Base-by-base conservation (phyloP, 768 basidiomycete genomes). In the Gloeopeniophorella convolvens region DNA sequence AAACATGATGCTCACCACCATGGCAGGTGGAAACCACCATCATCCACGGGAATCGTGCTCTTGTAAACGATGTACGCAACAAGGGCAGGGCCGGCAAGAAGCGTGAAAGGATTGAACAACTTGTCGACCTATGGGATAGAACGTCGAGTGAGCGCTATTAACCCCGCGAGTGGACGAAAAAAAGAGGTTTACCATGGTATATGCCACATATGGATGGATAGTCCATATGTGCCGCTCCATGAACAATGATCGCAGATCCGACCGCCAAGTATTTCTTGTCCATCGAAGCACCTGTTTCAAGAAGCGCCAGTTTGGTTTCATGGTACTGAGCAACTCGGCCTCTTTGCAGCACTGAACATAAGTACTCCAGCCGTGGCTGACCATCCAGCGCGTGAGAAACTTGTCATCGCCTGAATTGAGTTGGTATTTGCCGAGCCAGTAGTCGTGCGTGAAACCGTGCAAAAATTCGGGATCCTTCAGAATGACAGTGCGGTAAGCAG, bases 301-400 rank as follows among this genome's bases (percentile, higher is more conserved):
- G 71, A 95, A 95, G 45, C 89, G 76, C 92, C 91, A 95, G 69
- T 95, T 89, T 23, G 90, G 90, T 68, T 95, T 95, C 92, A 94
- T 97, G 44, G 91, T 94, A 64, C 83, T 86, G 53, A 92, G 70
- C 12, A 94, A 71, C 68, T 94, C 91, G 12, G 82, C 85, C 68
- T 89, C 86, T 64, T 78, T 80, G 72, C 86, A 91, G 64, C 78
- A 80, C 64, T 91, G 89, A 27, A 94, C 88, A 64, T 90, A 93
- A n/a, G 90, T 94, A 65, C 76, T 85, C 92, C 93, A 95, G 13
- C 91, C 90, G 61, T 94, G 91, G 62, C 81, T 83, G 52, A 95
- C 92, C 89, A 94, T 92, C 92, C 93, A 95, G 37, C 92, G 73
- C 15, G 93, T 97, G 63, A 95, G 70, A 70, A 91, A 95, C 68